Conservation (phyloP, 2,329 filamentous ascomycete species). For the Exophiala alcalophila region DNA sequence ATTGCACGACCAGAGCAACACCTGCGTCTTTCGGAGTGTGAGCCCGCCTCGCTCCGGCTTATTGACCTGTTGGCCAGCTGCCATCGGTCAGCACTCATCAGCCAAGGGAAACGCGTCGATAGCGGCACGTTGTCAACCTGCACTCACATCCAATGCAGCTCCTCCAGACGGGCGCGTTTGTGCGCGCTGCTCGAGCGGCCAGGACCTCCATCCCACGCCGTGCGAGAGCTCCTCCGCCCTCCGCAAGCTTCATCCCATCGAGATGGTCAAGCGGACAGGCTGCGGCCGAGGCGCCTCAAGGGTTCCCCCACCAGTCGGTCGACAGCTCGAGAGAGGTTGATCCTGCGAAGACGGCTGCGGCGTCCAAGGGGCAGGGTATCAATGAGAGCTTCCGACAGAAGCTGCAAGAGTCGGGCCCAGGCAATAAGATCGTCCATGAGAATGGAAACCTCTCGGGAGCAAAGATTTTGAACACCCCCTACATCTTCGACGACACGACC, state of each 20-base stretch:
- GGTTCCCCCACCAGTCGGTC: conserved; percentile 27
- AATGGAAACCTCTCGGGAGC: conserved; percentile 17
- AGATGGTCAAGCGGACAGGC: conserved; percentile 23
- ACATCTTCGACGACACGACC: conserved; percentile 67
- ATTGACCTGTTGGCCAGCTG: too few relatives aligned
- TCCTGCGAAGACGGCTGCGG: conserved; percentile 21
- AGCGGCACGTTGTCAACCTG: too few relatives aligned
- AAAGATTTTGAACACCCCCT: conserved; percentile 25
- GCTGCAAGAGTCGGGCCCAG: conserved; percentile 13
- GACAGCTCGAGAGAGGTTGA: conserved; percentile 22
- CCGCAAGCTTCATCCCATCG: conserved; percentile 6
- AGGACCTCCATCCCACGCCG: conserved; percentile 10
- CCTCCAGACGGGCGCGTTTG: conserved; percentile 26
- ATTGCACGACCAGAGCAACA: too few relatives aligned
- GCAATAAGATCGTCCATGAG: conserved; percentile 21
- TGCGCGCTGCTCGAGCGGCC: conserved; percentile 24
- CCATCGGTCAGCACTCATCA: too few relatives aligned
- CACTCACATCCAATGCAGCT: conserved; percentile 23
- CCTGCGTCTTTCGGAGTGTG: too few relatives aligned
- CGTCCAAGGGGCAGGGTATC: conserved; percentile 7
- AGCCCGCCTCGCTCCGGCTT: too few relatives aligned
- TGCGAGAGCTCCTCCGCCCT: conserved; percentile 2
- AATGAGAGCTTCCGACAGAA: conserved; percentile 6
- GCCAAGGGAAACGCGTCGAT: too few relatives aligned
- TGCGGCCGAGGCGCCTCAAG: conserved; percentile 6